A percentile compares a stretch with the other conserved stretches of the same genome.
phyloP scores from a whole-genome alignment of 768 basidiomycete genomes.

The Phallus indusiatus region DNA sequence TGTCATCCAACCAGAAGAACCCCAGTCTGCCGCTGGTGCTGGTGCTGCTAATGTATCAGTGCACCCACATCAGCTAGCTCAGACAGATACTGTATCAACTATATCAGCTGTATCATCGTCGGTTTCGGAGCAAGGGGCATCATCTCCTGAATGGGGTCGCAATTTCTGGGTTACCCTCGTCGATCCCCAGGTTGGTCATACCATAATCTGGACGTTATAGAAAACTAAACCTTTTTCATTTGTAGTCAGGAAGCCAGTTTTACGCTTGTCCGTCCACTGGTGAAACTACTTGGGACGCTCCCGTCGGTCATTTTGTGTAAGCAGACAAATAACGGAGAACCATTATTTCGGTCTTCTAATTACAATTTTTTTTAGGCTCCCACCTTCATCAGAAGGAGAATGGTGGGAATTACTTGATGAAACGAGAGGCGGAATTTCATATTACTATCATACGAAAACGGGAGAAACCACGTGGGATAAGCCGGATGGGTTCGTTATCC shows the following conservation, averaged over 20 bases:
- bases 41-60: too few species aligned
- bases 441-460: conserved; percentile 92
- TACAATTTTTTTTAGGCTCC: conserved; percentile 42
- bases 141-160: conserved; percentile 58
- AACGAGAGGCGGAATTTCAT: conserved; percentile 70
- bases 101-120: background rate
- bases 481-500: conserved; percentile 86
- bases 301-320: conserved; percentile 81
- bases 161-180: conserved; percentile 93
- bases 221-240: conserved; percentile 4
- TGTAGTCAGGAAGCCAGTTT: conserved; percentile 41
- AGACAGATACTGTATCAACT: background rate
- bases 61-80: too few species aligned
- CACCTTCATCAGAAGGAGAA: conserved; percentile 76
- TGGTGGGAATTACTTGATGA: conserved; percentile 96
- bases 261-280: conserved; percentile 91
- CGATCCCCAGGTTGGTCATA: conserved; percentile 69
- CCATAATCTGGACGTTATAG: background rate
- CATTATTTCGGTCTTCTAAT: conserved; percentile 9
- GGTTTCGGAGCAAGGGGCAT: background rate
- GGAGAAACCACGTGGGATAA: conserved; percentile 89
- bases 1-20: background rate
- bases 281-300: conserved; percentile 89
- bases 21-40: background rate
- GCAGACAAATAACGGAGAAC: conserved; percentile 16